phyloP scores from a whole-genome alignment of 176 grass and related monocot genomes.

The Tillandsia fasciculata region DNA sequence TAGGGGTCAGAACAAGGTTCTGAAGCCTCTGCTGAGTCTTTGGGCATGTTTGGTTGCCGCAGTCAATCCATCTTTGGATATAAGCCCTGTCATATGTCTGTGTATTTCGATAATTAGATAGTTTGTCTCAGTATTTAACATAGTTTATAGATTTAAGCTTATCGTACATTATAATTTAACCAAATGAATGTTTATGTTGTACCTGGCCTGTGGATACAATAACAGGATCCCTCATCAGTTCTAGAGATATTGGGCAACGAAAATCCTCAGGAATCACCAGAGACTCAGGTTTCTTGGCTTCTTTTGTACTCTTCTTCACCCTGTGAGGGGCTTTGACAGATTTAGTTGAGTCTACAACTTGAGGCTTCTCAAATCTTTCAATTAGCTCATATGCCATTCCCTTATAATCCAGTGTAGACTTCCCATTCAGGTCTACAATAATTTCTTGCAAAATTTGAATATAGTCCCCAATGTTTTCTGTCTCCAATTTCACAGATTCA shows the following conservation, averaged over 20 bases:
- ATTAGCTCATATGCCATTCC: constrained; percentile 41
- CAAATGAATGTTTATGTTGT: constrained; percentile 2
- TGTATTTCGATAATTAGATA: constrained; percentile 24
- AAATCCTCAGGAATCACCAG: constrained; percentile 84
- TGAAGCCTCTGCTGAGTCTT: constrained; percentile 96
- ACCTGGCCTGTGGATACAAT: constrained; percentile 99
- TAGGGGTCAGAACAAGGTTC: constrained; percentile 78
- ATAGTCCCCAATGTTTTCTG: constrained; percentile 24
- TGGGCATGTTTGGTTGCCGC: constrained; percentile 72
- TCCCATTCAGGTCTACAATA: constrained; percentile 45
- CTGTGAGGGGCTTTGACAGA: not conserved
- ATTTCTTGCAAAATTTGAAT: constrained; percentile 41
- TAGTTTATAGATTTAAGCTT: constrained; percentile 5
- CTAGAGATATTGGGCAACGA: constrained; percentile 84
- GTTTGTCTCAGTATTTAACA: constrained; percentile 14
- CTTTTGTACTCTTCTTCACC: constrained; percentile 21
- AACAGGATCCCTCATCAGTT: constrained; percentile 86
- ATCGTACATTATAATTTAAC: not conserved
- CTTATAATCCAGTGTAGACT: constrained; percentile 31
- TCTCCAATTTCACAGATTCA: constrained; percentile 25
- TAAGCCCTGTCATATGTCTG: constrained; percentile 82
- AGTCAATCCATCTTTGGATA: constrained; percentile 97
- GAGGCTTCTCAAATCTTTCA: constrained; percentile 32
- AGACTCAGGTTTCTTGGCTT: constrained; percentile 48
- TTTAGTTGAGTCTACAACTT: constrained; percentile 24